These are phyloP conservation scores for Sclerotinia glacialis DNA, from an alignment of 2,329 filamentous ascomycete genomes.

Conservation along the genomic window DNA sequence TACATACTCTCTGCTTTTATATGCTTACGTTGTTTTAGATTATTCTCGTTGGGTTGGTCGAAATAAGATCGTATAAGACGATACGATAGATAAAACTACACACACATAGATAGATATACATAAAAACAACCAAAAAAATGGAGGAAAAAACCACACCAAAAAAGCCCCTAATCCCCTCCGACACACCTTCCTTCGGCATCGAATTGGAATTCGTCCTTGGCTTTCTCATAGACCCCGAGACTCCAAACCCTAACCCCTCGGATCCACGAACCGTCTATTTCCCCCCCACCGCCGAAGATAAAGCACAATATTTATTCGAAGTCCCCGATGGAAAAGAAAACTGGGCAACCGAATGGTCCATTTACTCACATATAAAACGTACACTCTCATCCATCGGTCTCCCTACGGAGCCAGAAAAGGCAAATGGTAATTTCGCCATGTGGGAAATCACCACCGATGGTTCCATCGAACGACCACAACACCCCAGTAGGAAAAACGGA, in stretches of 20 bases:
- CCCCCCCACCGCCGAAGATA: background rate
- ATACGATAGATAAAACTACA: background rate
- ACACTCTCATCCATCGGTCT: conserved; percentile 15
- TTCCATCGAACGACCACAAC: background rate
- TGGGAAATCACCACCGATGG: conserved; percentile 24
- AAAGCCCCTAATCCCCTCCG: background rate
- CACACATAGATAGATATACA: background rate
- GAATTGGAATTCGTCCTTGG: conserved; percentile 32
- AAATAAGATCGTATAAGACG: too few relatives aligned
- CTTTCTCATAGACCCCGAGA: background rate
- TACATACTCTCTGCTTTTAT: background rate
- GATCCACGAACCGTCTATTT: conserved; percentile 12
- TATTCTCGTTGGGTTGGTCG: background rate
- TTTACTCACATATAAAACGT: conserved; percentile 12
- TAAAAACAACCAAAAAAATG: background rate
- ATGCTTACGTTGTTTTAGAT: background rate
- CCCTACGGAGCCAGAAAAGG: background rate
- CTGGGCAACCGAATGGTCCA: conserved; percentile 5
- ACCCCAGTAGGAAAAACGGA: background rate
- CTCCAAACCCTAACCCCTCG: background rate
- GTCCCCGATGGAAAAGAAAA: background rate
- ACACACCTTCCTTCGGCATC: conserved; percentile 31
- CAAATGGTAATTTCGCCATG: background rate
- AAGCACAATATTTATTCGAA: background rate
- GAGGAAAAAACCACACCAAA: background rate